Evolutionary conservation across 2,329 filamentous ascomycete genomes (phyloP), one percentile per base, ranked within the genome.

Genomic region (Biscogniauxia sp.): DNA sequence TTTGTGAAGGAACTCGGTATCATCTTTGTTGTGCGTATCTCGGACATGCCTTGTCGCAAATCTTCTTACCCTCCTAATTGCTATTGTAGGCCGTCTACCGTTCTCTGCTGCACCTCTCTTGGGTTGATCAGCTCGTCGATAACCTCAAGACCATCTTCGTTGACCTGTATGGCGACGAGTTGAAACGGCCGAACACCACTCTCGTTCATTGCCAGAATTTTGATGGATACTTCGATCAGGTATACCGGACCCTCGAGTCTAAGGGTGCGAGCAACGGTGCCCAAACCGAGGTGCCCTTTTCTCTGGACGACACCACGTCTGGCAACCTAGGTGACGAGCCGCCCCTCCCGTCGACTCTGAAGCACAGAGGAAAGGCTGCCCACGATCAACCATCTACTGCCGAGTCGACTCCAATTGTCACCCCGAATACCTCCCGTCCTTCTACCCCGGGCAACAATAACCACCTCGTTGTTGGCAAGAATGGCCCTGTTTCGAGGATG

Each of bases 121-220:
- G 96, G 95, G 92, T 98, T 66, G 95, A 99, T 76, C 93, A 95
- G 75, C 88, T 99, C 54, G 87, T 99, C 67, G 94, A 97, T 72
- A 96, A 98, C 71, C 92, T 98, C 70, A 92, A 89, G 74, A 93
- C 91, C 9, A 88, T 99, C 37, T 99, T 98, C 73, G 84, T 95
- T 67, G 91, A 93, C 66, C 83, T 97, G 26, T 99, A 98, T 75
- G 91, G 88, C 67, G 89, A 95, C 61, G 90, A 97, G 75, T 80
- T 99, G 58, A 93, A 88, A 74, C 91, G 91, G 68, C 86, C 90
- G 25, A 86, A 94, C 73, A 91, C 88, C 11, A 92, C 90, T 57
- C 82, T 91, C 20, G 82, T 95, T 60, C 86, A 93, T 73, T 97
- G 93, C 77, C 74, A 81, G 56, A 84, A 86, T 55, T 99, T 99